Percentiles rank a stretch among this genome's conserved stretches.
phyloP scores from a whole-genome alignment of 1,284 basidiomycete genomes.

The Anthracocystis walkeri region DNA sequence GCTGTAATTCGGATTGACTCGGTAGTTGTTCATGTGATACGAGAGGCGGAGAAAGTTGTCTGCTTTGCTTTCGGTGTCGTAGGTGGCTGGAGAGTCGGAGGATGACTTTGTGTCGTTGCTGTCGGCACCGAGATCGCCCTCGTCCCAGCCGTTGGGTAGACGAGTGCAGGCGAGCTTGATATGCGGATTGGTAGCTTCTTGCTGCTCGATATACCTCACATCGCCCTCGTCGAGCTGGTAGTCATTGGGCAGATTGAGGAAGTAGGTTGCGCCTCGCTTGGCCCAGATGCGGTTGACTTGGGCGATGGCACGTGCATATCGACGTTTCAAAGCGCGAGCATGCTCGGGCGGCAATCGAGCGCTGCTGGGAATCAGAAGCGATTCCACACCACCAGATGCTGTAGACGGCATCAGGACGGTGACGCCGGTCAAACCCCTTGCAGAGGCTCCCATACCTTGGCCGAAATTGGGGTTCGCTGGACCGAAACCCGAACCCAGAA shows the following conservation, averaged over 20 bases:
- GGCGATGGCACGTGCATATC: conserved; percentile 20
- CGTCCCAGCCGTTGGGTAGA: conserved; percentile 44
- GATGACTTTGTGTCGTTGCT: background rate
- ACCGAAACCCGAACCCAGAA: conserved; percentile 3
- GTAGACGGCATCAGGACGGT: background rate
- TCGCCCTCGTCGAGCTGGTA: conserved; percentile 34
- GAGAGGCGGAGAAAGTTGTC: conserved; percentile 31
- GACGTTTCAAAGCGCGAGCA: conserved; percentile 9
- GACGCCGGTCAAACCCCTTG: background rate
- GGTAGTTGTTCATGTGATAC: conserved; percentile 48
- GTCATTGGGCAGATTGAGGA: conserved; percentile 21
- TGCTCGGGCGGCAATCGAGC: conserved; percentile 7
- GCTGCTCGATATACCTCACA: conserved; percentile 23
- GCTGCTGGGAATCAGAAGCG: background rate
- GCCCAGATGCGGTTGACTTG: conserved; percentile 44
- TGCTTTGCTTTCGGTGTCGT: conserved; percentile 30
- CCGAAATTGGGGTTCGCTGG: background rate
- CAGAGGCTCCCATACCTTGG: background rate
- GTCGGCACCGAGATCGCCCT: conserved; percentile 26
- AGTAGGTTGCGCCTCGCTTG: conserved; percentile 29
- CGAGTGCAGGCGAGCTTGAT: conserved; percentile 26
- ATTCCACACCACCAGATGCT: conserved; percentile 13
- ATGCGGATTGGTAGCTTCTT: conserved; percentile 29
- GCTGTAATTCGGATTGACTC: conserved; percentile 41
- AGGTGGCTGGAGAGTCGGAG: conserved; percentile 1